These are phyloP conservation scores for Penicillium sp. DNA, from an alignment of 2,329 filamentous ascomycete species.

Conservation along the genomic window DNA sequence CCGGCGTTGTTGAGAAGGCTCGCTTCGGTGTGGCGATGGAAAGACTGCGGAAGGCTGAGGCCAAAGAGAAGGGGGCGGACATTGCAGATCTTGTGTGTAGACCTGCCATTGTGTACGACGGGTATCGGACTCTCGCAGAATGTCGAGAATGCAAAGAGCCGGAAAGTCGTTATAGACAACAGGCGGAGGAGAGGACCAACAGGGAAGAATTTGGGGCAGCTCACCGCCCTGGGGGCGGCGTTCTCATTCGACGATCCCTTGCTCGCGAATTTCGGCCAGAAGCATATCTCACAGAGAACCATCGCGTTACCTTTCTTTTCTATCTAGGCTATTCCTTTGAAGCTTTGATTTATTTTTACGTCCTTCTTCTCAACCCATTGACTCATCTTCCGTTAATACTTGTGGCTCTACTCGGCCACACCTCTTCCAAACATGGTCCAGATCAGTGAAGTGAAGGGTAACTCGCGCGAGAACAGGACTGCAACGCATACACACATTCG, in stretches of 20 bases:
- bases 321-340: constrained; percentile 15
- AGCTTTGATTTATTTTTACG: constrained; percentile 7
- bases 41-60: constrained; percentile 41
- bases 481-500: constrained; percentile 98
- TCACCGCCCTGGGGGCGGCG: constrained; percentile 38
- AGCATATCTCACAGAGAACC: constrained; percentile 19
- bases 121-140: constrained; percentile 11
- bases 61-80: constrained; percentile 38
- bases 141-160: constrained; percentile 1
- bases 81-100: constrained; percentile 31
- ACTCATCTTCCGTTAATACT: background rate
- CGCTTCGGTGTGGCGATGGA: constrained; percentile 40
- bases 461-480: constrained; percentile 91
- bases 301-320: constrained; percentile 17
- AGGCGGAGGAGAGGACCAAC: constrained; percentile 13
- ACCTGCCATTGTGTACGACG: constrained; percentile 32
- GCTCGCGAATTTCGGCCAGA: constrained; percentile 38
- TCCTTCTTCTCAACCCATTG: constrained; percentile 1
- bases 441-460: constrained; percentile 92
- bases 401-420: constrained; percentile 30
- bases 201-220: constrained; percentile 35
- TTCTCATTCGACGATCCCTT: constrained; percentile 35
- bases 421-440: constrained; percentile 65
- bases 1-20: constrained; percentile 40
- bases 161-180: constrained; percentile 1